Percentiles rank a stretch among this genome's conserved stretches.
phyloP scores from a whole-genome alignment of 148 eudicot species.

The Amaranthus palmeri region DNA sequence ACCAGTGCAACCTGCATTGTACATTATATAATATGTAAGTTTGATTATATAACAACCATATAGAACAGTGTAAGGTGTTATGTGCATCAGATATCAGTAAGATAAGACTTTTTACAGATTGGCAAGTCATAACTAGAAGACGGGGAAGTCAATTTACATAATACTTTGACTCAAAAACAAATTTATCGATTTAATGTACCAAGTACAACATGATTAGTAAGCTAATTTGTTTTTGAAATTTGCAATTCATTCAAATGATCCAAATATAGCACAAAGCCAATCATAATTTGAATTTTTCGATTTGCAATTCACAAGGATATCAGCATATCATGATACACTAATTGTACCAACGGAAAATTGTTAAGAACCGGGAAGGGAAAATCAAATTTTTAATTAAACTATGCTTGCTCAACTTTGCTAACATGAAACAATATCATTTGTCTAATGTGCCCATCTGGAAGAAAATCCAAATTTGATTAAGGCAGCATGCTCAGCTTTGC shows the following conservation, averaged over 20 bases:
- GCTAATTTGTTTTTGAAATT: too few relatives aligned
- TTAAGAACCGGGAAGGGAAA: too few relatives aligned
- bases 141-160: not conserved
- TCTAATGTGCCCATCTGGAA: not conserved
- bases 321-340: too few relatives aligned
- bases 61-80: not conserved
- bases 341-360: not conserved
- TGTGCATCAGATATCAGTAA: not conserved
- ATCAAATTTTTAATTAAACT: not conserved
- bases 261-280: too few relatives aligned
- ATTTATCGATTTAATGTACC: not conserved
- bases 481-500: not conserved
- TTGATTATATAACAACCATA: not conserved
- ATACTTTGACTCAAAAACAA: not conserved
- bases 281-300: too few relatives aligned
- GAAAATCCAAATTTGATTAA: not conserved
- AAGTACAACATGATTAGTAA: too few relatives aligned
- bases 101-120: not conserved
- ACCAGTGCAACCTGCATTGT: slow-evolving; percentile 62
- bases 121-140: not conserved
- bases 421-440: not conserved
- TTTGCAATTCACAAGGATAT: too few relatives aligned
- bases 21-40: slow-evolving; percentile 6
- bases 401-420: not conserved
- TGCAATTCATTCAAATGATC: too few relatives aligned